A percentile compares a stretch with the other conserved stretches of the same genome.
phyloP scores from a whole-genome alignment of 176 grass and related monocot genomes.

The Oryza glaberrima region DNA sequence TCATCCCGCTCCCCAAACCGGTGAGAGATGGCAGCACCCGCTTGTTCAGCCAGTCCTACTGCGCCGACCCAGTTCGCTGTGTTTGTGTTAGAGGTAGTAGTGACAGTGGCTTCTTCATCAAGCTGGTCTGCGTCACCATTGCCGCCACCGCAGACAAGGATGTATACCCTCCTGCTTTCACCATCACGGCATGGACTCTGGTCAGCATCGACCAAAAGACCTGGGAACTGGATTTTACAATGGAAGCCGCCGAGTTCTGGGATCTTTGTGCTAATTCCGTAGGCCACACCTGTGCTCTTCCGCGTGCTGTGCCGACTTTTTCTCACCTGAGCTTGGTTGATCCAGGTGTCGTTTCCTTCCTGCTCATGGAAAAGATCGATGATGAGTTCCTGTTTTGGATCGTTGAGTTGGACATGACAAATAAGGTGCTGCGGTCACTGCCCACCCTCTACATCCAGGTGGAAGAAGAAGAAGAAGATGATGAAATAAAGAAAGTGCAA shows the following conservation, averaged over 20 bases:
- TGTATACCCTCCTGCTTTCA: background rate
- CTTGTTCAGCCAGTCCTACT: too few relatives aligned
- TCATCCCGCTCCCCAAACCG: background rate
- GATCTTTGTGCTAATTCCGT: too few relatives aligned
- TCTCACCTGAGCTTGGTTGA: background rate
- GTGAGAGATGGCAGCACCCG: too few relatives aligned
- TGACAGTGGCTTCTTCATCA: background rate
- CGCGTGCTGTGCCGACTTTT: background rate
- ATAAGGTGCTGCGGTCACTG: background rate
- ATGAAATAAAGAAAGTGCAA: too few relatives aligned
- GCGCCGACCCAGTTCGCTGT: background rate
- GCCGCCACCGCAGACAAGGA: too few relatives aligned
- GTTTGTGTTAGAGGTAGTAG: background rate
- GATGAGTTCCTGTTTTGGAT: background rate
- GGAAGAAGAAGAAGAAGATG: background rate
- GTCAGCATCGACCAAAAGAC: background rate
- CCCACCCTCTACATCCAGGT: background rate
- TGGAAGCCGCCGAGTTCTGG: background rate
- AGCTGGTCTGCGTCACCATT: conserved; percentile 15
- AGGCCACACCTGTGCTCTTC: too few relatives aligned
- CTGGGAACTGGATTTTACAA: background rate
- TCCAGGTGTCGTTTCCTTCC: conserved; percentile 1
- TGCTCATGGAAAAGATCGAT: background rate
- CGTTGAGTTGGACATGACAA: background rate
- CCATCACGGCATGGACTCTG: conserved; percentile 11